Evolutionary conservation across 2,329 filamentous ascomycete genomes (phyloP).

Genomic region (Fusarium anthophilum): DNA sequence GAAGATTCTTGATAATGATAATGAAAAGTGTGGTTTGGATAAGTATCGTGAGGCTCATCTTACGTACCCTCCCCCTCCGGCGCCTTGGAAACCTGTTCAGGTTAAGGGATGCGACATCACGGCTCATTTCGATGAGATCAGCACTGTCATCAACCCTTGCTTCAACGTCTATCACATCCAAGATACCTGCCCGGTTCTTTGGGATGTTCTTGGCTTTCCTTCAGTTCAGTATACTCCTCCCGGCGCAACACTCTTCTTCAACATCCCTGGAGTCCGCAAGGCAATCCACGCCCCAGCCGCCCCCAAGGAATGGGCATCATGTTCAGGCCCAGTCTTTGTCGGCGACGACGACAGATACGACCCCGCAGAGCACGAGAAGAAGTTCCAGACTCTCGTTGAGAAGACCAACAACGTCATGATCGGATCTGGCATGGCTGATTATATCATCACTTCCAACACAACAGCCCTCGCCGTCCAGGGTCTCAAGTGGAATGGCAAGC

Average conservation of each 20-base stretch:
- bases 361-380: slow-evolving; percentile 2
- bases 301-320: slow-evolving; percentile 5
- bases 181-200: slow-evolving; percentile 3
- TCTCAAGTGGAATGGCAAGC: slow-evolving; percentile 8
- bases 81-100: slow-evolving; percentile 14
- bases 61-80: neutral
- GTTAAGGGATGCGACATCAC: slow-evolving; percentile 13
- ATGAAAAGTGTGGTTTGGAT: slow-evolving; percentile 15
- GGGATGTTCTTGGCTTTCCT: neutral
- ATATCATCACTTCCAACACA: slow-evolving; percentile 20
- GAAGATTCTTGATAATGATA: slow-evolving; percentile 16
- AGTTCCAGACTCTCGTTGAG: slow-evolving; percentile 9
- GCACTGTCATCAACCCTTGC: slow-evolving; percentile 3
- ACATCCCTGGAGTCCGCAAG: slow-evolving; percentile 1
- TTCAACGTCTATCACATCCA: slow-evolving; percentile 15
- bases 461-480: neutral
- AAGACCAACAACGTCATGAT: slow-evolving; percentile 17
- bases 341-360: neutral
- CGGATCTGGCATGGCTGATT: slow-evolving; percentile 7
- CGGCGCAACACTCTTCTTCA: neutral
- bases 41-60: slow-evolving; percentile 12
- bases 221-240: slow-evolving; percentile 4
- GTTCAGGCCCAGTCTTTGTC: neutral
- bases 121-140: slow-evolving; percentile 5
- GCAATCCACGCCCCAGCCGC: neutral